Base-by-base conservation (phyloP, 2,329 filamentous ascomycete species). In the Microsporum audouinii region DNA sequence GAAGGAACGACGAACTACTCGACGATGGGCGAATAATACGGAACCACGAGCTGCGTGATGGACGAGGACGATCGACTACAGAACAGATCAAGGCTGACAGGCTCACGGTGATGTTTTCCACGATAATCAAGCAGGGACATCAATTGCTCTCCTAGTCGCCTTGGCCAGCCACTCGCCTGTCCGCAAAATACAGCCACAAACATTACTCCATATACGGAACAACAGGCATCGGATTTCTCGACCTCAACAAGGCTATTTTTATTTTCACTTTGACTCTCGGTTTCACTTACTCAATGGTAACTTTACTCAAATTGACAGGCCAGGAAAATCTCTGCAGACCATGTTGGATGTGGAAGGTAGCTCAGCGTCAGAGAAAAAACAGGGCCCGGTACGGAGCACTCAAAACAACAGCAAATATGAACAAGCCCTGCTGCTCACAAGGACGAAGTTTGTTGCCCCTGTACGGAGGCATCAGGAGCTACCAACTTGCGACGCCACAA, bases 341-440 rank as follows among this genome's bases (percentile, higher is more conserved):
- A 34, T 53, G 29, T 53, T 53, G 49, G 49, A 53, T 53, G 49
- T 53, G 49, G 29, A 53, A 53, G 49, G 49, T 53, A 27, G 45
- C 17, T 29, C 49, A 34, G 49, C 49, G 8, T 47, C 17, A 27
- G 23, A 27, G 27, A 7, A 23, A 12, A 47, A 47, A 29, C 3
- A 47, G 23, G 39, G 5, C 23, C 23, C 5, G 39, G 39, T n/a
- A 23, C n/a, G 39, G 39, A 43, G 39, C 17, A 43, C 39, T 43
- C 39, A 43, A 47, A 8, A 47, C 23, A 47, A 14, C 43, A 47
- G 23, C 17, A 6, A 47, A 47, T 12, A 23, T 43, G 17, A 29
- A 8, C 17, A 29, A n/a, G 43, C 43, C 43, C 3, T 47, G 17
- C 17, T 23, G 34, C 43, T 47, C 23, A 17, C 43, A 47, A 23